Base-by-base conservation (phyloP, 1,284 basidiomycete genomes). In the Entoloma clypeatum region DNA sequence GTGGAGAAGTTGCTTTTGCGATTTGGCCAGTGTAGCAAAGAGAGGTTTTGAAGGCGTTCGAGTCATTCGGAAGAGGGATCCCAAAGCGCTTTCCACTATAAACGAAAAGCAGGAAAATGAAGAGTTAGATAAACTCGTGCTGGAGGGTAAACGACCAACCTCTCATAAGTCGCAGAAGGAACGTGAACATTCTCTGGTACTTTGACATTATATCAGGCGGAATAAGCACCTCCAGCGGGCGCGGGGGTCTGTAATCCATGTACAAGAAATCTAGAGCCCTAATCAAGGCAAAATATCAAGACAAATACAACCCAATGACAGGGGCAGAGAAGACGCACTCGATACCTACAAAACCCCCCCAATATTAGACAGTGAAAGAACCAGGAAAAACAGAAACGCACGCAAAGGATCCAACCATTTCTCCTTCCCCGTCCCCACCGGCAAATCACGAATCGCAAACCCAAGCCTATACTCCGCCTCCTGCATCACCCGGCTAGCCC, bases 251-350 rank as follows among this genome's bases (percentile, higher is more conserved):
- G 61, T 93, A 94, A 47, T 89, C 80, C 65, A 93, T 79, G 56
- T 88, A 89, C 11, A 94, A 62, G 53, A 92, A 94, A 61, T 93
- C 91, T 27, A 93, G 62, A 6, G 91, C 88, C 61, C 86, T 86
- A 22, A 28, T n/a, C 21, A 21, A 36, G 53, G 44, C 11, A 39
- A 49, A 22, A 8, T 46, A 32, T 27, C 44, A 56, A 13, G 48
- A 38, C 34, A 32, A 51, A 39, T 41, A 27, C 16, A 27, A 13
- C 18, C 25, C 8, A n/a, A 23, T 10, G 27, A 31, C 28, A 39
- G 5, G 19, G 32, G 7, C 36, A 21, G n/a, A 30, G 10, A 27
- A 21, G 17, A 60, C 79, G 40, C 57, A 80, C 79, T 86, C 75
- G 24, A 82, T 77, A 19, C 71, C 77, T 83, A 48, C n/a, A 24